These are phyloP conservation scores for Diaporthe velutina DNA, from an alignment of 2,329 filamentous ascomycete species.

Conservation along the genomic window DNA sequence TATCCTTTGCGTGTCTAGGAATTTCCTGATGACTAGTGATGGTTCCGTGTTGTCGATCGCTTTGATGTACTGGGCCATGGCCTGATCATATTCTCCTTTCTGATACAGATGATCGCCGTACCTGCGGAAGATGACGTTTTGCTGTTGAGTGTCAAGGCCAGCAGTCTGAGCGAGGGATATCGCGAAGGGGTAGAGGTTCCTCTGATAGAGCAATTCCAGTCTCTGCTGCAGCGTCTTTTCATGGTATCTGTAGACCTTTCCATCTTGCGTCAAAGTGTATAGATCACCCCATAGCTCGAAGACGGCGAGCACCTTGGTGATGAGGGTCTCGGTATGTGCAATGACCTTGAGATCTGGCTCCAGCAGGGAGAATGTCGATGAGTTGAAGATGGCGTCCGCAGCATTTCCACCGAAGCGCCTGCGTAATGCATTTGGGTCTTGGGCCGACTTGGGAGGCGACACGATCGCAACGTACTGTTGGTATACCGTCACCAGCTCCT, in stretches of 20 bases:
- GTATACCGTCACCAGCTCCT: constrained; percentile 83
- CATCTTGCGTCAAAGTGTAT: constrained; percentile 90
- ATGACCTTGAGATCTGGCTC: constrained; percentile 92
- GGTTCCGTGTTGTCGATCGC: constrained; percentile 97
- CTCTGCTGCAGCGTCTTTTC: constrained; percentile 93
- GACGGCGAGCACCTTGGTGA: constrained; percentile 82
- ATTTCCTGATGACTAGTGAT: constrained; percentile 97
- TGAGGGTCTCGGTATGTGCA: constrained; percentile 87
- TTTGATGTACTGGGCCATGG: constrained; percentile 98
- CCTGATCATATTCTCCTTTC: constrained; percentile 94
- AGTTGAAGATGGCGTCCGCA: constrained; percentile 85
- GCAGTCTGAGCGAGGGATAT: constrained; percentile 94
- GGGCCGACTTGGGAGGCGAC: constrained; percentile 76
- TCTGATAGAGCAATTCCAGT: constrained; percentile 92
- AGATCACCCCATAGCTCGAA: constrained; percentile 93
- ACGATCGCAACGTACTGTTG: constrained; percentile 90
- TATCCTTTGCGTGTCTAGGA: constrained; percentile 95
- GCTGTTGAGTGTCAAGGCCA: constrained; percentile 82
- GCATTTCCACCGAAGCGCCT: constrained; percentile 79
- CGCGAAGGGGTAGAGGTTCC: constrained; percentile 91
- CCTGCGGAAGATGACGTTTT: constrained; percentile 91
- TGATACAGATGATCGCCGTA: constrained; percentile 96
- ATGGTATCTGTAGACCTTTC: constrained; percentile 89
- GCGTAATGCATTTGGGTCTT: constrained; percentile 72
- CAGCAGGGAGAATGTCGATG: constrained; percentile 90